Conservation (phyloP, 2,329 filamentous ascomycete genomes). For the Alternaria brassicicola region DNA sequence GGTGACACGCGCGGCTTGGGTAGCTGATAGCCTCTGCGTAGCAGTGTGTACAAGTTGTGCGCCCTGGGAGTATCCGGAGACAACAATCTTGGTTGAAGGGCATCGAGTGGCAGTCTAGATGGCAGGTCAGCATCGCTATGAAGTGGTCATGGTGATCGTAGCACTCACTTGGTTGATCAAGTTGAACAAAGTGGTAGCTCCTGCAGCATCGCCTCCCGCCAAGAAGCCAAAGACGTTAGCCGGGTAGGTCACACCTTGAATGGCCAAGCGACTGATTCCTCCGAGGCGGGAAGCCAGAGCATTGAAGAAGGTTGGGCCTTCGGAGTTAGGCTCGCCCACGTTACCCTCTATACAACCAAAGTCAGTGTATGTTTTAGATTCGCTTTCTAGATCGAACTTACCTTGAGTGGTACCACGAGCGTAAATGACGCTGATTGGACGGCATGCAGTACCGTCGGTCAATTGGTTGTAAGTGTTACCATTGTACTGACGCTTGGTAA, state of each 20-base stretch:
- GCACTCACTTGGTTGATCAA: slow-evolving; percentile 44
- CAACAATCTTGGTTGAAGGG: slow-evolving; percentile 39
- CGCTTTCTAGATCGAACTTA: not conserved
- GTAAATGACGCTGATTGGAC: slow-evolving; percentile 59
- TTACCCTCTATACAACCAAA: slow-evolving; percentile 48
- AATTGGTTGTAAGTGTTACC: slow-evolving; percentile 40
- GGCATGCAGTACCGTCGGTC: slow-evolving; percentile 48
- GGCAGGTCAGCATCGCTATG: not conserved
- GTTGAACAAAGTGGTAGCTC: slow-evolving; percentile 53
- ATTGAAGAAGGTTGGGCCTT: slow-evolving; percentile 56
- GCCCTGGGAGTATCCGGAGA: slow-evolving; percentile 47
- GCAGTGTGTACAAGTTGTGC: slow-evolving; percentile 55
- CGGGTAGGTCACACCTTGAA: slow-evolving; percentile 63
- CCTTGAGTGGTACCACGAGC: slow-evolving; percentile 60
- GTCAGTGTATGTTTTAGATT: not conserved
- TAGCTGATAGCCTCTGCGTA: slow-evolving; percentile 38
- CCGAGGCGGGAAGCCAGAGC: slow-evolving; percentile 52
- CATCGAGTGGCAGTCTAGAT: slow-evolving; percentile 28
- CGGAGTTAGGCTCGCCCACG: slow-evolving; percentile 55
- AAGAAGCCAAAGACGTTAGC: slow-evolving; percentile 54
- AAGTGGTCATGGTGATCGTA: not conserved
- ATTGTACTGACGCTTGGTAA: slow-evolving; percentile 31
- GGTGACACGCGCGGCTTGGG: slow-evolving; percentile 27
- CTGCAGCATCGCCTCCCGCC: slow-evolving; percentile 53
- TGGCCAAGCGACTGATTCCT: slow-evolving; percentile 50